Conservation (phyloP, 371 early-diverging fungal species). For the Mortierella sp. region DNA sequence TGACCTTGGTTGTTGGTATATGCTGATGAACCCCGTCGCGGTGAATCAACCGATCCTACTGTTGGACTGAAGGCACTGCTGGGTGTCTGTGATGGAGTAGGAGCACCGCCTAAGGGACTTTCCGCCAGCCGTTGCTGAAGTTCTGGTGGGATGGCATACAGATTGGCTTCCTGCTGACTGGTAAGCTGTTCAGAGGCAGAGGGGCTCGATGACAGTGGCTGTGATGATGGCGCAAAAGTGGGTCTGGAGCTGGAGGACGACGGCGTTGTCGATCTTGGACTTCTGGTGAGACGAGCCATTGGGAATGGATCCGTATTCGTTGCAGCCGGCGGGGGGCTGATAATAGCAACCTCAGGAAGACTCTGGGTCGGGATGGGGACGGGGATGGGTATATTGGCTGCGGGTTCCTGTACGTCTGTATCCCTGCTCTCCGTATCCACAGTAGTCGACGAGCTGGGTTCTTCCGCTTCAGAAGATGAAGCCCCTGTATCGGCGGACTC, state of each 20-base stretch:
- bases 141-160: constrained; percentile 5
- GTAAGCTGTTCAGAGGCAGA: background rate
- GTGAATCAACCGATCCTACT: background rate
- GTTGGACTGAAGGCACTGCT: background rate
- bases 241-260: constrained; percentile 45
- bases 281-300: constrained; percentile 38
- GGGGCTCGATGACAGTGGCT: background rate
- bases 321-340: constrained; percentile 26
- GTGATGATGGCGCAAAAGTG: background rate
- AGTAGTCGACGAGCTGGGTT: background rate
- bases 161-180: background rate
- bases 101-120: background rate
- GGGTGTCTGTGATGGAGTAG: background rate
- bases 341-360: constrained; percentile 19
- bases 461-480: background rate
- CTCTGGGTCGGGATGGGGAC: background rate
- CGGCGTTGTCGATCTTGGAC: constrained; percentile 24
- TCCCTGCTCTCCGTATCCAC: background rate
- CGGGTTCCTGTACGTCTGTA: background rate
- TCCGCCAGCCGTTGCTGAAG: constrained; percentile 3
- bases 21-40: background rate
- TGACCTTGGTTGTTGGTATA: background rate
- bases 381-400: constrained; percentile 32
- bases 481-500: background rate
- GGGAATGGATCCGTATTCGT: constrained; percentile 37